phyloP scores from a whole-genome alignment of 176 grass and related monocot species.

The Carex scoparia region DNA sequence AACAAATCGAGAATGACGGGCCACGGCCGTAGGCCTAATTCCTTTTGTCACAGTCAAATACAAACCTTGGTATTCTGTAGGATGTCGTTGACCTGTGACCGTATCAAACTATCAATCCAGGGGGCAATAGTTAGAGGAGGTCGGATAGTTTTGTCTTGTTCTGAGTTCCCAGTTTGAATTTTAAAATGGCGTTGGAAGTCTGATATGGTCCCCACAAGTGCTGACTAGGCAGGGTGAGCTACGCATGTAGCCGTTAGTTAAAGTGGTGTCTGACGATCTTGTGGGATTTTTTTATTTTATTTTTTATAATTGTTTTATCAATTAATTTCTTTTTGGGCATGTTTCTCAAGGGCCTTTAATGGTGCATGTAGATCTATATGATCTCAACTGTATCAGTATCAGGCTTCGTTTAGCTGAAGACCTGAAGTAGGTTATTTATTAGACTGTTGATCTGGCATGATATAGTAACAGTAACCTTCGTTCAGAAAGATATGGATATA shows the following conservation, averaged over 20 bases:
- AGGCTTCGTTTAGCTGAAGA: neutral
- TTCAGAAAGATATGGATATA: neutral
- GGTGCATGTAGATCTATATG: neutral
- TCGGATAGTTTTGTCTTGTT: neutral
- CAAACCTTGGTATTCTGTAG: neutral
- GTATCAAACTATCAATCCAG: neutral
- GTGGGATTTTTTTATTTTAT: neutral
- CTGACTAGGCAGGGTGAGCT: neutral
- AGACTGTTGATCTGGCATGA: neutral
- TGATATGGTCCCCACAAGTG: neutral
- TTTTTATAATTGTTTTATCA: neutral
- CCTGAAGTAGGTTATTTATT: neutral
- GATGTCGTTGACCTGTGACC: slow-evolving; percentile 7
- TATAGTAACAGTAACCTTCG: neutral
- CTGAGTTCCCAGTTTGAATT: slow-evolving; percentile 3
- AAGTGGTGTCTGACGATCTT: neutral
- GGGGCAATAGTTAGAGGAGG: neutral
- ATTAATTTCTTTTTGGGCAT: neutral
- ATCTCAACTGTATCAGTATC: neutral
- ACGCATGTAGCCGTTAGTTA: slow-evolving; percentile 16
- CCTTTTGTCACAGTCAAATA: neutral
- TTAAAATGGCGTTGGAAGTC: slow-evolving; percentile 2
- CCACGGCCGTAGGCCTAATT: neutral
- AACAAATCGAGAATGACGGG: neutral
- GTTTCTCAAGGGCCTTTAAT: slow-evolving; percentile 11